phyloP scores from a whole-genome alignment of 202 grass and related monocot species.

The Carex arenaria region DNA sequence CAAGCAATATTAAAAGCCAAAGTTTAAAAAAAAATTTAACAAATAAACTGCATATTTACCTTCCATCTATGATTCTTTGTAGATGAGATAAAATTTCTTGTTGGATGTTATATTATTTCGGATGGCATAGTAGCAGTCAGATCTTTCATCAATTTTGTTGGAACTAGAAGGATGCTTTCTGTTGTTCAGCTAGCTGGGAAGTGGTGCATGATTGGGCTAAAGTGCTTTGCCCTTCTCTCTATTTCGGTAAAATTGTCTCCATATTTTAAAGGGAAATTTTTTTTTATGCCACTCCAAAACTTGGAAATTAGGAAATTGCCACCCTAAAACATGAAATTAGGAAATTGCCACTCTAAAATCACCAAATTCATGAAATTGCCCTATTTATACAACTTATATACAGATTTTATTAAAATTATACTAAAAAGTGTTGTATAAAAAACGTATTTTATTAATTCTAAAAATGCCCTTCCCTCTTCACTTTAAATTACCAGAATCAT shows the following conservation, averaged over 20 bases:
- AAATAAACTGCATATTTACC: neutral
- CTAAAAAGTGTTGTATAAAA: too few relatives aligned
- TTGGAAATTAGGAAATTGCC: too few relatives aligned
- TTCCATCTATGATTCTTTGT: neutral
- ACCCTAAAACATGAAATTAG: too few relatives aligned
- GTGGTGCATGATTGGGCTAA: slow-evolving; percentile 9
- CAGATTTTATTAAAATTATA: too few relatives aligned
- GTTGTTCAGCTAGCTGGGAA: slow-evolving; percentile 7
- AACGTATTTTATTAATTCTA: too few relatives aligned
- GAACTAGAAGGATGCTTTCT: slow-evolving; percentile 10
- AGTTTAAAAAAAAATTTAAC: neutral
- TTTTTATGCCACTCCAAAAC: too few relatives aligned
- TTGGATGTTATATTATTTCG: neutral
- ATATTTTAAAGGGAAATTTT: neutral
- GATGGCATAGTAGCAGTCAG: neutral
- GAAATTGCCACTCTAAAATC: too few relatives aligned
- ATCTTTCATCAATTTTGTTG: slow-evolving; percentile 15
- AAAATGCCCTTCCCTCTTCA: too few relatives aligned
- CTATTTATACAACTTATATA: too few relatives aligned
- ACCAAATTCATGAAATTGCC: too few relatives aligned
- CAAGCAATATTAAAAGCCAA: neutral
- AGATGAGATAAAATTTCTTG: slow-evolving; percentile 15
- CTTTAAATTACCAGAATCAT: too few relatives aligned
- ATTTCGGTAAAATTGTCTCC: neutral
- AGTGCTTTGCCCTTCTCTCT: slow-evolving; percentile 7